Percentiles rank a stretch among this genome's conserved stretches.
phyloP scores from a whole-genome alignment of 1,284 basidiomycete genomes.

The Sporisorium scitamineum region DNA sequence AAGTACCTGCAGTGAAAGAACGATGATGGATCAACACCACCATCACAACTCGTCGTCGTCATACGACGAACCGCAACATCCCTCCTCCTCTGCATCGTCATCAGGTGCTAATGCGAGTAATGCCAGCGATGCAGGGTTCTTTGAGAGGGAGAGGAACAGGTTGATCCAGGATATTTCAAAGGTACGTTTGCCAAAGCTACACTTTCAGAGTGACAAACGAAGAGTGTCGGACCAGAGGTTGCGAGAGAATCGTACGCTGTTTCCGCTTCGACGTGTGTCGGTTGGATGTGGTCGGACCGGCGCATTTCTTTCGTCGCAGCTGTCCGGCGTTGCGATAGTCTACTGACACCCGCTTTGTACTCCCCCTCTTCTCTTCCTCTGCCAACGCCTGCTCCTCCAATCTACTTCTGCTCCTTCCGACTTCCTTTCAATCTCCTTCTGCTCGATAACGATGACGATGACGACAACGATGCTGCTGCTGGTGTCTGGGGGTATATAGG shows the following conservation, averaged over 20 bases:
- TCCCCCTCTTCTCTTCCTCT: background rate
- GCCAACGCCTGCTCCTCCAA: background rate
- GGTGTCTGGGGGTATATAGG: slow-evolving; percentile 72
- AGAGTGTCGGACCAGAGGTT: no score
- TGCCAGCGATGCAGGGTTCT: slow-evolving; percentile 14
- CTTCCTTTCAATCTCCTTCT: no score
- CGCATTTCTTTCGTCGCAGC: no score
- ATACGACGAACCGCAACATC: background rate
- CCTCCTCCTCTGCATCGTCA: background rate
- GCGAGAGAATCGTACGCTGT: no score
- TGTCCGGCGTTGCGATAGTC: no score
- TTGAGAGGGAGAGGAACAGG: slow-evolving; percentile 25
- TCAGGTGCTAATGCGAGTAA: background rate
- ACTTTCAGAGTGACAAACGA: no score
- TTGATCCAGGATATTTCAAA: slow-evolving; percentile 44
- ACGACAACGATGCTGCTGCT: background rate
- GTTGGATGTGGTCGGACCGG: no score
- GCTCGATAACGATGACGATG: no score
- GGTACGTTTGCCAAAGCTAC: no score
- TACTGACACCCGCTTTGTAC: background rate
- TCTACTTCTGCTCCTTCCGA: background rate
- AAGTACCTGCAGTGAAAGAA: no score
- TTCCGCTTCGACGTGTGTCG: no score
- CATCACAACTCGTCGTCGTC: background rate
- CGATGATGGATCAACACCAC: background rate